Percentiles rank a stretch among this genome's conserved stretches.
phyloP scores from a whole-genome alignment of 1,284 basidiomycete species.

The Singerocomus inundabilis region DNA sequence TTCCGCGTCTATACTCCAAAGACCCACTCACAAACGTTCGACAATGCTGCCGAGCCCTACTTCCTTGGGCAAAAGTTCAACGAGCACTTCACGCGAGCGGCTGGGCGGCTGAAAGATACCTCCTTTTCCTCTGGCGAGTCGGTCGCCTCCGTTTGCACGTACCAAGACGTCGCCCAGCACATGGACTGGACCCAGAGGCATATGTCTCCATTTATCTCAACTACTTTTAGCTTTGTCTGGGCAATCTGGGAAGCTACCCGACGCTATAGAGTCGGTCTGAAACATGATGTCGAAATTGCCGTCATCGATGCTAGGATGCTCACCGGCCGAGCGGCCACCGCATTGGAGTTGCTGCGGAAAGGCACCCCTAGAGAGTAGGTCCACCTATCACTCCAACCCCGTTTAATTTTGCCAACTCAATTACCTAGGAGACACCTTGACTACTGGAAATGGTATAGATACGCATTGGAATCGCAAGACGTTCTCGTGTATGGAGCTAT shows the following conservation, averaged over 20 bases:
- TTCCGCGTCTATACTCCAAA: constrained; percentile 78
- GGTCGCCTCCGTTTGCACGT: constrained; percentile 42
- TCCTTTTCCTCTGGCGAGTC: constrained; percentile 30
- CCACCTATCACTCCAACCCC: not conserved
- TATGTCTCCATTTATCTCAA: constrained; percentile 65
- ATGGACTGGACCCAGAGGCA: constrained; percentile 74
- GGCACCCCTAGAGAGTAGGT: constrained; percentile 54
- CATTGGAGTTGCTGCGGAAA: constrained; percentile 57
- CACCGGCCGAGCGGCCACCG: constrained; percentile 56
- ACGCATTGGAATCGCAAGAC: constrained; percentile 69
- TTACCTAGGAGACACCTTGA: constrained; percentile 53
- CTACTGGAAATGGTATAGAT: constrained; percentile 74
- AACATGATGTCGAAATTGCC: constrained; percentile 73
- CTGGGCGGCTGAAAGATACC: constrained; percentile 36
- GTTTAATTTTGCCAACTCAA: constrained; percentile 5
- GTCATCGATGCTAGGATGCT: constrained; percentile 67
- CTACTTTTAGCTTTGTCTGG: constrained; percentile 77
- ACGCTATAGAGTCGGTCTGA: constrained; percentile 63
- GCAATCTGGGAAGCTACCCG: constrained; percentile 77
- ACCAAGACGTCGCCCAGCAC: constrained; percentile 61
- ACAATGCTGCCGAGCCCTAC: constrained; percentile 50
- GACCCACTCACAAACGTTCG: constrained; percentile 48
- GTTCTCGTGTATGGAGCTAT: constrained; percentile 69
- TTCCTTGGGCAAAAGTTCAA: constrained; percentile 66
- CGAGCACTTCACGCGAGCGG: constrained; percentile 43